Evolutionary conservation across 495 filamentous ascomycete species (phyloP).

Genomic region (Xylaria telfairii): DNA sequence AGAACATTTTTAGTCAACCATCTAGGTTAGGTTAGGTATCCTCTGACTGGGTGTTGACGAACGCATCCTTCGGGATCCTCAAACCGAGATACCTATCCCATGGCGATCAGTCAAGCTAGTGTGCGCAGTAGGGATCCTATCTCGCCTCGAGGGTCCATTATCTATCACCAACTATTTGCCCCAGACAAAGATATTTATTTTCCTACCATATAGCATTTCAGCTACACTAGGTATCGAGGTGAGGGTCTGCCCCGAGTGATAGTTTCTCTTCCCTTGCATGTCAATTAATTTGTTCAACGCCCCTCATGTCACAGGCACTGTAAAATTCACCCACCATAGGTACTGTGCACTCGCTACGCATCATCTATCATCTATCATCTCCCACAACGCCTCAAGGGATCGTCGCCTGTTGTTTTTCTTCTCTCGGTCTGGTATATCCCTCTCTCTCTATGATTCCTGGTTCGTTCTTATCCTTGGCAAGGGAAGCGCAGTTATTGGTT

Average conservation of each 20-base stretch:
- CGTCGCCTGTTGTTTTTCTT: neutral
- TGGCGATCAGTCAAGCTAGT: conserved; percentile 1
- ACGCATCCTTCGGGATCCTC: neutral
- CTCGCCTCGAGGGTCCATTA: neutral
- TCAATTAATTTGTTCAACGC: neutral
- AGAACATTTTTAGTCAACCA: neutral
- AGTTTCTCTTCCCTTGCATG: conserved; percentile 1
- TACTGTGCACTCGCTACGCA: neutral
- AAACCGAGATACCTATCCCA: conserved; percentile 8
- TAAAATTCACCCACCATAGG: neutral
- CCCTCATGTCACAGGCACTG: neutral
- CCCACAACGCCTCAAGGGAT: neutral
- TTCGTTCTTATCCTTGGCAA: neutral
- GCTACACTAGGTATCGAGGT: neutral
- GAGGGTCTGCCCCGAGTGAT: neutral
- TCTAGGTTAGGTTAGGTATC: no score
- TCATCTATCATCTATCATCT: neutral
- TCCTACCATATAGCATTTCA: neutral
- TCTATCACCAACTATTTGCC: neutral
- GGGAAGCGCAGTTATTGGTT: neutral
- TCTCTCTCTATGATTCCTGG: neutral
- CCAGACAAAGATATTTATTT: neutral
- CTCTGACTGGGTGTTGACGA: neutral
- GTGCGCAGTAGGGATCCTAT: neutral
- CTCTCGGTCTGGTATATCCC: neutral